phyloP scores from a whole-genome alignment of 2,329 filamentous ascomycete genomes.

The Calonectria pteridis region DNA sequence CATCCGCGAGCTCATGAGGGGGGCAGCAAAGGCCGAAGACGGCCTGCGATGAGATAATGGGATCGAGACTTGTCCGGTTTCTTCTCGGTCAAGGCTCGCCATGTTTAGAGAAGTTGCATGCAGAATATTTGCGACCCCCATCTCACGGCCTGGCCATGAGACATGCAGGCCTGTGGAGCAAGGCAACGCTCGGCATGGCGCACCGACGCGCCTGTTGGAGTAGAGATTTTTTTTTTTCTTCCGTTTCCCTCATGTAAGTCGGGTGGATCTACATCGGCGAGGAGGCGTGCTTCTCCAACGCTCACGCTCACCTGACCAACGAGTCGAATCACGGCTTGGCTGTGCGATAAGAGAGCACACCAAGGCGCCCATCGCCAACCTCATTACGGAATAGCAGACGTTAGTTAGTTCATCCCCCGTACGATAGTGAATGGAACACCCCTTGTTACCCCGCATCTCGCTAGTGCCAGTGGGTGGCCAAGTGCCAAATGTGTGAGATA shows the following conservation, averaged over 20 bases:
- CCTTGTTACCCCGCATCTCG: conserved; percentile 29
- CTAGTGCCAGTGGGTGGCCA: conserved; percentile 19
- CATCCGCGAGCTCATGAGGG: conserved; percentile 55
- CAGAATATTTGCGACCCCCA: neutral
- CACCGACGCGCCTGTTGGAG: neutral
- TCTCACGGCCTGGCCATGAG: neutral
- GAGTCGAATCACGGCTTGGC: neutral
- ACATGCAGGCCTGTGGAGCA: neutral
- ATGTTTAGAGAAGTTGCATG: neutral
- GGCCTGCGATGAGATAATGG: conserved; percentile 17
- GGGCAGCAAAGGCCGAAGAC: conserved; percentile 58
- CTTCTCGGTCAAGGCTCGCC: neutral
- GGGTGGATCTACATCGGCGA: neutral
- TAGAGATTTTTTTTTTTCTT: neutral
- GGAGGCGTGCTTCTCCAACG: neutral
- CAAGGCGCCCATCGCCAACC: neutral
- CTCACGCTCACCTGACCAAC: conserved; percentile 6
- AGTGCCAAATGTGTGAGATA: conserved; percentile 10
- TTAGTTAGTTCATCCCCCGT: neutral
- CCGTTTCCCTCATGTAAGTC: neutral
- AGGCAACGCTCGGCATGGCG: neutral
- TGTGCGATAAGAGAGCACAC: conserved; percentile 6
- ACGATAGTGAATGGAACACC: neutral
- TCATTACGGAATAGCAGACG: conserved; percentile 9
- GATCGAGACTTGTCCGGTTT: neutral